Base-by-base conservation (phyloP, 352 stramenopile genomes). In the Globisporangium megalacanthum region DNA sequence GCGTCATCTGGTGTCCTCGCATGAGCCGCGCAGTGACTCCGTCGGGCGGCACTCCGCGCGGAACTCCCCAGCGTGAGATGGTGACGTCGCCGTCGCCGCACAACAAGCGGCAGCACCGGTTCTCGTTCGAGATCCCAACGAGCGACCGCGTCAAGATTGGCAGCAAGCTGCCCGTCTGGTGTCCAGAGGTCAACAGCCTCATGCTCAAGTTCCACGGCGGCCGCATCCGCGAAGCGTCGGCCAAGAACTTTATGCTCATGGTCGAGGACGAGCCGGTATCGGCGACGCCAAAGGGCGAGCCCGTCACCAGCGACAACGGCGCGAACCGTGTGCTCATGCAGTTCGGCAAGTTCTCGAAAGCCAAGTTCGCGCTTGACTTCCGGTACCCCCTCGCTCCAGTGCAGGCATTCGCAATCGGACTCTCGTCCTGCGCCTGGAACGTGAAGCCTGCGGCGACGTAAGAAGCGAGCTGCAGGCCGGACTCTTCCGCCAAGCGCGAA, bases 191-290 rank as follows among this genome's bases (percentile, higher is more conserved):
- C 20, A 89, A 89, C 60, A 92, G 75, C 49, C 70, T 96, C 15
- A 92, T 95, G 73, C 69, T 96, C 56, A 95, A 94, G 68, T 96
- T 96, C 68, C 83, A 94, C 49, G 86, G 84, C 41, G 79, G 83
- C 9, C 79, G 86, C 20, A 90, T 96, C 52, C 83, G 80, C 39
- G 83, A 95, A 69, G 84, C 86, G 36, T 94, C 83, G 10, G 83
- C 86, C 53, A 96, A 96, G 67, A 96, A 96, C 60, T 96, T 96
- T 59, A 92, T 95, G 75, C 72, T 96, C 25, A 86, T 80, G 67
- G 36, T 94, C 49, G 79, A 94, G 9, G 82, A 87, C 50, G 80
- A 94, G 41, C 68, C 68, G 7, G 58, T 68, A 9, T 60, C 73
- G 1, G 49, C 52, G 29, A 45, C 50, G 39, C 22, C 39, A n/a